Conservation (phyloP, 495 filamentous ascomycete species). For the Viridothelium virens region DNA sequence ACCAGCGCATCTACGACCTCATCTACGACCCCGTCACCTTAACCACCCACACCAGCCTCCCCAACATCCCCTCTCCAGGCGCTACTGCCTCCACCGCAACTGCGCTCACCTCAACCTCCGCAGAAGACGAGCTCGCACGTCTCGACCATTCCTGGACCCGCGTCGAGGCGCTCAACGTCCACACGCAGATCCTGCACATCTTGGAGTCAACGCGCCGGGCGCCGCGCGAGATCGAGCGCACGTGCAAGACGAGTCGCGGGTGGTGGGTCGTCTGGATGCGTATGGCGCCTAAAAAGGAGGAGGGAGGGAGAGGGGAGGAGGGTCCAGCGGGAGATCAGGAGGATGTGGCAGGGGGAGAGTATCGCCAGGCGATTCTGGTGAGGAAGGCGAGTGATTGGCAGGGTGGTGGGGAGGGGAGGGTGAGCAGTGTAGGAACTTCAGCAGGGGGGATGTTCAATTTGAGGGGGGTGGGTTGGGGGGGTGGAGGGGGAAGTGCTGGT, state of each 20-base stretch:
- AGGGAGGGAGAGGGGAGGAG: slow-evolving; percentile 17
- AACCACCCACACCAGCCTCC: slow-evolving; percentile 75
- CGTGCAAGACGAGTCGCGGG: slow-evolving; percentile 78
- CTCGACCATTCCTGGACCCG: slow-evolving; percentile 53
- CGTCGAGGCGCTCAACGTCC: slow-evolving; percentile 82
- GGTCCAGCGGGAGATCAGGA: slow-evolving; percentile 14
- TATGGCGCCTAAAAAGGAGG: slow-evolving; percentile 42
- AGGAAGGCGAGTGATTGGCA: slow-evolving; percentile 64
- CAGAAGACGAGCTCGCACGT: slow-evolving; percentile 14
- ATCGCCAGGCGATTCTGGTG: slow-evolving; percentile 43
- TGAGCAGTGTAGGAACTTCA: slow-evolving; percentile 15
- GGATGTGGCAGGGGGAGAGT: slow-evolving; percentile 17
- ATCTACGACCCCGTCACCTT: slow-evolving; percentile 73
- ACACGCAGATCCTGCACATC: slow-evolving; percentile 74
- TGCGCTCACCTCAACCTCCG: too few species aligned
- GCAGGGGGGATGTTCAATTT: slow-evolving; percentile 30
- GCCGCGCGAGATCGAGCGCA: slow-evolving; percentile 65
- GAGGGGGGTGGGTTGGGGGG: slow-evolving; percentile 23
- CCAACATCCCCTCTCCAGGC: slow-evolving; percentile 71
- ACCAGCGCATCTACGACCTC: slow-evolving; percentile 61
- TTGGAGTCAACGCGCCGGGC: slow-evolving; percentile 54
- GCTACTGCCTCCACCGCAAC: slow-evolving; percentile 28
- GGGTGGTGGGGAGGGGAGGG: slow-evolving; percentile 29
- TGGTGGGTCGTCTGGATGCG: slow-evolving; percentile 98
- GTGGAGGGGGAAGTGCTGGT: slow-evolving; percentile 32